Evolutionary conservation across 306 rosid genomes (phyloP), one percentile per base, ranked within the genome.

Genomic region (Castanea crenata): DNA sequence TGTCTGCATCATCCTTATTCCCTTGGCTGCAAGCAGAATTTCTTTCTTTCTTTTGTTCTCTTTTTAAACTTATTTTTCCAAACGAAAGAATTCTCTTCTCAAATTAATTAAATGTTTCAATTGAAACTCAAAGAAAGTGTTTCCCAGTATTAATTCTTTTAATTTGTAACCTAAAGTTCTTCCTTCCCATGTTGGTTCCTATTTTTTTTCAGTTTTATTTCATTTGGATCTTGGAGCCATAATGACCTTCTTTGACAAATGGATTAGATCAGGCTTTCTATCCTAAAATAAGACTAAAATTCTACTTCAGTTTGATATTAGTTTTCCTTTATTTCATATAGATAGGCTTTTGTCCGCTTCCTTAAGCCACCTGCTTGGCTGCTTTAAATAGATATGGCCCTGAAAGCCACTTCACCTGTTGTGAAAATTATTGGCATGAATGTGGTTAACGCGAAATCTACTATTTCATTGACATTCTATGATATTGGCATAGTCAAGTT

Each of bases 181-280:
- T 49, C 16, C 35, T 75, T 8, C 20, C 21, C 6, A 6, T 27
- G 20, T 16, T 4, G 46, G 67, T 55, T 54, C 32, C 8, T 38
- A 56, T 54, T 27, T 58, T 59, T 59, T 77, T 80, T 38, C 16
- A 72, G 70, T 35, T 55, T 56, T 69, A 12, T 25, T 41, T 80
- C 58, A 65, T 58, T 57, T 57, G 73, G 62, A 73, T 21, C 57
- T 65, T 12, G 74, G 49, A 46, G 34, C 57, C 6, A 31, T 67
- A 56, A 19, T 38, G 54, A 75, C 44, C 10, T 35, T 21, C 41
- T 74, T 78, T 16, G 31, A 55, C 51, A 59, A 46, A 73, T 29
- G 12, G 14, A 34, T 74, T 16, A 56, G 15, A 55, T 9, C 69
- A 3, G 5, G 44, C 58, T 55, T 67, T 67, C 72, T 46, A 67